A percentile compares a stretch with the other conserved stretches of the same genome.
Evolutionary conservation across 257 asterid species (phyloP).

Genomic region (Scutellaria baicalensis): DNA sequence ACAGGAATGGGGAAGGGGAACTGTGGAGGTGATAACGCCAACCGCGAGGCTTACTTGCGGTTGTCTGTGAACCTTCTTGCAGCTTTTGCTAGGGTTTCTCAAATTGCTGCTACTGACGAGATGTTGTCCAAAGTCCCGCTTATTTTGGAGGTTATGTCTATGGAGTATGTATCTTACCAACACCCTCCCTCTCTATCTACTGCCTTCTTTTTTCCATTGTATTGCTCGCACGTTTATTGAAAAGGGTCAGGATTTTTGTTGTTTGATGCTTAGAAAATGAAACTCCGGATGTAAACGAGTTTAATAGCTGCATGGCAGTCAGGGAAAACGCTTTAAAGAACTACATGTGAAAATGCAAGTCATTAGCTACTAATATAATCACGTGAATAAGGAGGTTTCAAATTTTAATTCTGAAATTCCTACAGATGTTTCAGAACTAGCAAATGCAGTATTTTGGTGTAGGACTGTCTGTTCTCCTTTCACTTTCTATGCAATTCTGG

Average conservation of each 20-base stretch:
- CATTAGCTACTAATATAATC: neutral
- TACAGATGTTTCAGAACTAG: neutral
- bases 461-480: neutral
- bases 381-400: neutral
- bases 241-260: neutral
- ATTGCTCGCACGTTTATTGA: neutral
- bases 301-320: neutral
- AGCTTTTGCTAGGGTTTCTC: constrained; percentile 59
- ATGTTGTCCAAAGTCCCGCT: constrained; percentile 55
- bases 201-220: neutral
- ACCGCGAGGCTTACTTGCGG: constrained; percentile 62
- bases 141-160: constrained; percentile 42
- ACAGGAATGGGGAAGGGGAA: constrained; percentile 50
- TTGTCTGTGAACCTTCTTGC: constrained; percentile 67
- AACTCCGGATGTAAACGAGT: neutral
- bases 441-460: neutral
- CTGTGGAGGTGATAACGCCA: constrained; percentile 23
- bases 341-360: neutral
- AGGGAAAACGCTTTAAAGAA: neutral
- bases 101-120: constrained; percentile 62
- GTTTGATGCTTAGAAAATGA: neutral
- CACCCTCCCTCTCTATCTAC: neutral
- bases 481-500: neutral
- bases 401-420: neutral
- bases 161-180: constrained; percentile 32